These are phyloP conservation scores for Saprolegnia diclina DNA, from an alignment of 352 stramenopile genomes.

Conservation along the genomic window DNA sequence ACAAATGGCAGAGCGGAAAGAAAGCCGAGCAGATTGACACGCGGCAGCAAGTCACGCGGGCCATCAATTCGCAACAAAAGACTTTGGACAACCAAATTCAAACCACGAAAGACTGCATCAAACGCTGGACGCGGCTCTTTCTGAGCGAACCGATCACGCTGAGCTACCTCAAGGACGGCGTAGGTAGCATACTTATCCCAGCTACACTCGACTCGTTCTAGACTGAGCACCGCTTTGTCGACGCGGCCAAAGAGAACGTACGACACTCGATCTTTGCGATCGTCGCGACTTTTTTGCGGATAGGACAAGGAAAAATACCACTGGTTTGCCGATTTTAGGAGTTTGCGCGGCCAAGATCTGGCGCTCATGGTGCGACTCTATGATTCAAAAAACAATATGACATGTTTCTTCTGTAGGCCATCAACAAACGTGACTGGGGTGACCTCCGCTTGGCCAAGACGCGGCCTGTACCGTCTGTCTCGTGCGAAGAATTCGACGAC, in stretches of 20 bases:
- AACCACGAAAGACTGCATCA: conserved; percentile 31
- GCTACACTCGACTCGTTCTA: not conserved
- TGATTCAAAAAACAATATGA: not conserved
- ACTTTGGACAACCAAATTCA: conserved; percentile 36
- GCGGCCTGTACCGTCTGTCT: conserved; percentile 43
- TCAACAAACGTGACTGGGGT: conserved; percentile 62
- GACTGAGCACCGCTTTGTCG: conserved; percentile 16
- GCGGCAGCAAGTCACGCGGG: conserved; percentile 1
- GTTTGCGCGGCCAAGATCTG: conserved; percentile 42
- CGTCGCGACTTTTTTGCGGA: not conserved
- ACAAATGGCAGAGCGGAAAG: not conserved
- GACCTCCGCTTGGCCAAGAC: conserved; percentile 57
- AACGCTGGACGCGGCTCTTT: conserved; percentile 43
- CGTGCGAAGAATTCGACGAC: conserved; percentile 57
- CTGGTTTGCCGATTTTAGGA: conserved; percentile 50
- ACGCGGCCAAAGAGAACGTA: conserved; percentile 7
- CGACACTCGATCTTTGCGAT: not conserved
- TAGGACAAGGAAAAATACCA: conserved; percentile 45
- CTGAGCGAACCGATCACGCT: conserved; percentile 56
- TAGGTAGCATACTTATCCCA: not conserved
- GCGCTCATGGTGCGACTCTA: conserved; percentile 19
- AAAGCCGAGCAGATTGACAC: not conserved
- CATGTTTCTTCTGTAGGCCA: conserved; percentile 34
- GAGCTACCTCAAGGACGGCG: conserved; percentile 32
- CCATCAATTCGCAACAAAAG: not conserved